Evolutionary conservation across 163 green algal genomes (phyloP), one percentile per base, ranked within the genome.

Genomic region (Trebouxiophyceae sp.): DNA sequence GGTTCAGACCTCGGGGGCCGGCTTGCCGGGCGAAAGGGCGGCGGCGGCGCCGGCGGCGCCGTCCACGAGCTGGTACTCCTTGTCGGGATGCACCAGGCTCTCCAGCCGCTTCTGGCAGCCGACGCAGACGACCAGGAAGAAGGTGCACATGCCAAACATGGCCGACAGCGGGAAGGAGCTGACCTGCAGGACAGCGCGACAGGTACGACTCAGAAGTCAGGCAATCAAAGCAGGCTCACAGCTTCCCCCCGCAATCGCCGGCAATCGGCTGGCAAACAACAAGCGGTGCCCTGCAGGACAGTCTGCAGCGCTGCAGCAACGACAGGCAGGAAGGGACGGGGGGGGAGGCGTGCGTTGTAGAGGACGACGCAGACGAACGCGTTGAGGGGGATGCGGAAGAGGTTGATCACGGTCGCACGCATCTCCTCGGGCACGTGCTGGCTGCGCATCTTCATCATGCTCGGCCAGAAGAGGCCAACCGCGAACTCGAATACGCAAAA

Each of bases 281-380:
- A n/a, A n/a, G n/a, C n/a, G n/a, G n/a, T n/a, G n/a, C n/a, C n/a
- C n/a, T n/a, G n/a, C n/a, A n/a, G n/a, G n/a, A n/a, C n/a, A n/a
- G n/a, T n/a, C n/a, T n/a, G n/a, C n/a, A n/a, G n/a, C n/a, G n/a
- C n/a, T n/a, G n/a, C n/a, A n/a, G n/a, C n/a, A 19, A 31, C 28
- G n/a, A 58, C 20, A 57, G 22, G 31, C 16, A 69, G 46, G 33
- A 32, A 16, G 24, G 62, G 47, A 33, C 23, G 7, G 57, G 30
- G 27, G 5, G 4, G 16, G 33, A 71, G 6, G 50, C 81, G 74
- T 62, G 96, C 91, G 64, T 97, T 97, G 83, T 95, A 96, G 2
- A 98, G 84, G 32, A 97, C 88, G 66, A 96, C 71, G 77, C 93
- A 98, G 22, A 98, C 92, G 72, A 97, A 97, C 19, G 91, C 56